These are phyloP conservation scores for Acanthamoeba castellanii DNA, from an alignment of 208 protist species.

Conservation along the genomic window DNA sequence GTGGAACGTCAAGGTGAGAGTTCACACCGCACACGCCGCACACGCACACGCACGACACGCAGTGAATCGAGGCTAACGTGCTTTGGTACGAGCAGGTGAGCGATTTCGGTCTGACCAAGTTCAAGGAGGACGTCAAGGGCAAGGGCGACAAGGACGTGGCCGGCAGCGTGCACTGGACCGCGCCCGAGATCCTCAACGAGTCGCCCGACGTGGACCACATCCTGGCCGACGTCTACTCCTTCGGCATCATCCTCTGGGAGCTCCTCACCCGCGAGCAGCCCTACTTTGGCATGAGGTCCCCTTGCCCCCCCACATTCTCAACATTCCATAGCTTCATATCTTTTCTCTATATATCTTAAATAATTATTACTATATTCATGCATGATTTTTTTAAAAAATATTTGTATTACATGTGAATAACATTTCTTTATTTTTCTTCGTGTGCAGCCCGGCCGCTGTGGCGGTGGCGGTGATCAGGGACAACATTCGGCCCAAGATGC, in stretches of 20 bases:
- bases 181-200: conserved; percentile 64
- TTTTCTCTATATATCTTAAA: too few species aligned
- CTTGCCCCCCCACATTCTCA: too few species aligned
- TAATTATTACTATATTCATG: too few species aligned
- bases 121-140: conserved; percentile 52
- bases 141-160: not conserved
- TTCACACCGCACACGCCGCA: too few species aligned
- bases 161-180: conserved; percentile 64
- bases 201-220: conserved; percentile 24
- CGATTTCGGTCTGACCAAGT: conserved; percentile 69
- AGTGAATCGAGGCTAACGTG: too few species aligned
- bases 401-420: too few species aligned
- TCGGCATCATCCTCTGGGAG: conserved; percentile 72
- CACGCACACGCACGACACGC: too few species aligned
- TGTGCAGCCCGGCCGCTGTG: not conserved
- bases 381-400: too few species aligned
- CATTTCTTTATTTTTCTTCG: not conserved
- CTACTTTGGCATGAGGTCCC: conserved; percentile 17
- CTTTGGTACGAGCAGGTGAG: not conserved
- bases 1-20: conserved; percentile 75
- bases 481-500: not conserved
- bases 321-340: too few species aligned
- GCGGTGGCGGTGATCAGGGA: conserved; percentile 42
- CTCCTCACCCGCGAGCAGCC: conserved; percentile 57
- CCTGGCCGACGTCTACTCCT: conserved; percentile 64